phyloP scores from a whole-genome alignment of 352 stramenopile species.

The Phytophthora ohioensis region DNA sequence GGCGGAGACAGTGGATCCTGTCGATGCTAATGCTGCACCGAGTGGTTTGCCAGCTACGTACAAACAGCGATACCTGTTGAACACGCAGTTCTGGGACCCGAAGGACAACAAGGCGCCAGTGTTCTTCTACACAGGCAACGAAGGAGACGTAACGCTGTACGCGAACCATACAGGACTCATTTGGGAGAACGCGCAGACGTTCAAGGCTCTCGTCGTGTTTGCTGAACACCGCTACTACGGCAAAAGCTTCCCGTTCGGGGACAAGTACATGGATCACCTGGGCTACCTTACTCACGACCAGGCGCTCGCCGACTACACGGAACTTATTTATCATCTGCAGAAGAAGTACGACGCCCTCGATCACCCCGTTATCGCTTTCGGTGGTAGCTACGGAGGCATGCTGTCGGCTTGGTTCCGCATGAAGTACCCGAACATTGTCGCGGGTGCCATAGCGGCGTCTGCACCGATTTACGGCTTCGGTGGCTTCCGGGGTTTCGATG shows the following conservation, averaged over 20 bases:
- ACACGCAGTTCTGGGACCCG: conserved; percentile 85
- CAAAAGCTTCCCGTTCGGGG: conserved; percentile 84
- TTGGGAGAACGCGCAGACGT: conserved; percentile 92
- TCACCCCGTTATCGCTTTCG: conserved; percentile 94
- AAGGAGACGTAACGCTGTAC: conserved; percentile 95
- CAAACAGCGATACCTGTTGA: conserved; percentile 91
- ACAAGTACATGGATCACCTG: conserved; percentile 76
- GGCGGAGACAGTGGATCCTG: conserved; percentile 30
- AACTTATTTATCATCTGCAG: conserved; percentile 90
- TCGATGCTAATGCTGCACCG: conserved; percentile 5
- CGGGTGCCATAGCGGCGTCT: conserved; percentile 94
- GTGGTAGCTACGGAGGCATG: conserved; percentile 97
- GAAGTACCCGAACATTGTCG: conserved; percentile 94
- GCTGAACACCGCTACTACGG: conserved; percentile 97
- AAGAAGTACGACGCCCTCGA: conserved; percentile 68
- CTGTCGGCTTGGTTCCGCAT: conserved; percentile 95
- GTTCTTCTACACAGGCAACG: conserved; percentile 97
- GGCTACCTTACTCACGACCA: conserved; percentile 92
- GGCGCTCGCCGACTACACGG: conserved; percentile 93
- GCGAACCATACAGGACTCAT: conserved; percentile 96
- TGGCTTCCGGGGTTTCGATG: conserved; percentile 66
- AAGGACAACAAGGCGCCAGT: conserved; percentile 74
- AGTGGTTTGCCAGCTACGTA: conserved; percentile 64
- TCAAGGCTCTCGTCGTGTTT: conserved; percentile 94
- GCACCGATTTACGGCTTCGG: conserved; percentile 94